A percentile compares a stretch with the other conserved stretches of the same genome.
Evolutionary conservation across 1,284 basidiomycete species (phyloP).

Genomic region (Cryptococcus deneoformans): DNA sequence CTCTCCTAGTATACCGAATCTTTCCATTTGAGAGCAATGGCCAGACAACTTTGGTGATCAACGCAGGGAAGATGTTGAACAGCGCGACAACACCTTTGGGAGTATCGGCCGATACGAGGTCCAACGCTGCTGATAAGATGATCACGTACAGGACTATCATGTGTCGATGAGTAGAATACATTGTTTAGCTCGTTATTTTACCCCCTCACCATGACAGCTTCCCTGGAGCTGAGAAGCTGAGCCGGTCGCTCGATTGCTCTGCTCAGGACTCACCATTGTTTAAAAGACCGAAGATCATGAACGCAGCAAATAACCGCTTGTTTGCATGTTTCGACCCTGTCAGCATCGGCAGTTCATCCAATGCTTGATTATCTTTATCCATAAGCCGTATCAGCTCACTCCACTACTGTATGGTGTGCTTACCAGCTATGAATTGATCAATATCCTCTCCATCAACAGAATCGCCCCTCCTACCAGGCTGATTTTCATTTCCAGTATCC

Average conservation of each 20-base stretch:
- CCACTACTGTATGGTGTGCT: neutral
- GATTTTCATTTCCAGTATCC: too few relatives aligned
- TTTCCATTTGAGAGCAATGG: constrained; percentile 81
- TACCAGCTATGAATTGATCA: constrained; percentile 30
- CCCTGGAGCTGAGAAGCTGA: neutral
- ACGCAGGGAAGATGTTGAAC: constrained; percentile 80
- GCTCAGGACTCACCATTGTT: constrained; percentile 42
- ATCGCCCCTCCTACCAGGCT: neutral
- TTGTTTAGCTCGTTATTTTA: neutral
- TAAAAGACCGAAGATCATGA: constrained; percentile 47
- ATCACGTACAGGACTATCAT: constrained; percentile 83
- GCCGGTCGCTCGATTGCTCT: neutral
- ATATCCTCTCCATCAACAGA: constrained; percentile 21
- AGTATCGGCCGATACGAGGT: constrained; percentile 83
- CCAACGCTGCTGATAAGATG: constrained; percentile 91
- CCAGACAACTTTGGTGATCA: constrained; percentile 87
- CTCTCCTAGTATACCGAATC: constrained; percentile 70
- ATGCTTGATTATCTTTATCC: neutral
- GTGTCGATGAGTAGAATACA: neutral
- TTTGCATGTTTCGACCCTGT: constrained; percentile 14
- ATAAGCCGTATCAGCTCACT: neutral
- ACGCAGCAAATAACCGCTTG: constrained; percentile 36
- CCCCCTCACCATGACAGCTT: too few relatives aligned
- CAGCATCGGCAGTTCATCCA: too few relatives aligned
- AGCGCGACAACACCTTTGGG: constrained; percentile 88